Evolutionary conservation across 257 asterid genomes (phyloP), one percentile per base, ranked within the genome.

Genomic region (Capsicum rhomboideum): DNA sequence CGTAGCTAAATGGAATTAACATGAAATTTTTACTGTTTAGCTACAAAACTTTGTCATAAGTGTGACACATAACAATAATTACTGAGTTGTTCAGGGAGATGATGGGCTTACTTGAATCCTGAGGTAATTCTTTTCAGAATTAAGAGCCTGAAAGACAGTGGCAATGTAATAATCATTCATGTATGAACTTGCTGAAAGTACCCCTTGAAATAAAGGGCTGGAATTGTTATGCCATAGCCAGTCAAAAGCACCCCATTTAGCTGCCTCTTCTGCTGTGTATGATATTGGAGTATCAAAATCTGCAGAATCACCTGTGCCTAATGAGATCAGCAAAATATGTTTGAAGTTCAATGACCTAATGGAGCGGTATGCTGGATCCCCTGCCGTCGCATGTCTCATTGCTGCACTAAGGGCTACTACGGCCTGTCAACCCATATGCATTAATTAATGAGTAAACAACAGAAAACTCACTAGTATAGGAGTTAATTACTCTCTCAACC

Each of bases 51-150:
- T n/a, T n/a, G n/a, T n/a, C n/a, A n/a, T n/a, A n/a, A n/a, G 37
- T 34, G 37, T 34, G 37, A 34, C 37, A 5, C 37, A 34, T 34
- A 34, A 34, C 2, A 34, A 34, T 34, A 34, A 34, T 34, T 34
- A 34, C 37, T 34, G 5, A 5, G 44, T 40, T 40, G 44, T 40
- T 40, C 7, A 40, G 0, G 44, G 44, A 40, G 44, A 40, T 31
- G 37, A 4, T 20, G 23, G 3, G 0, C 71, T 44, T 81, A 85
- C 87, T 66, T 85, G 85, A 56, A 85, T 50, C 42, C 79, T 37
- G 61, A 85, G 85, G 66, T 85, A 85, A 31, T 85, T 81, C 6
- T 49, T 44, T 58, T 81, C 53, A 52, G 84, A 67, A 26, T 23
- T 50, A 26, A 78, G 71, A 23, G 86, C 75, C 0, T 13, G 10